A percentile compares a stretch with the other conserved stretches of the same genome.
Conservation (phyloP, 176 grass and related monocot genomes). For the Themeda triandra region DNA sequence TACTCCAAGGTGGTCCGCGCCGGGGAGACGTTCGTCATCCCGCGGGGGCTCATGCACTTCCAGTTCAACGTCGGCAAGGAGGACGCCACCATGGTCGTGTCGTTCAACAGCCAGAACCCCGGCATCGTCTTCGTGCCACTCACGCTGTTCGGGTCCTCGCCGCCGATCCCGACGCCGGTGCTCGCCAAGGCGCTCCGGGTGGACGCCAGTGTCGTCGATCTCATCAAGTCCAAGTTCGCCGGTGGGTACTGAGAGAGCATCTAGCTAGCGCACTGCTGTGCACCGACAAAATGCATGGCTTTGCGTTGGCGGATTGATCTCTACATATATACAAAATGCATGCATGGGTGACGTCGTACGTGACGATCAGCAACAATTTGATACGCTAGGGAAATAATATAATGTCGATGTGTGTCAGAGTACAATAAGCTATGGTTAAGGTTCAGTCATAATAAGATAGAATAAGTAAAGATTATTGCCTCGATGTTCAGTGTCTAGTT, state of each 20-base stretch:
- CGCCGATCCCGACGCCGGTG: slow-evolving; percentile 48
- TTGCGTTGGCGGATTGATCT: background rate
- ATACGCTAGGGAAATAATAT: background rate
- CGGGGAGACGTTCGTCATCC: slow-evolving; percentile 60
- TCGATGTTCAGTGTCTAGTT: background rate
- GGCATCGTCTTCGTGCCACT: slow-evolving; percentile 43
- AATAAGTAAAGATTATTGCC: background rate
- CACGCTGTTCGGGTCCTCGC: slow-evolving; percentile 52
- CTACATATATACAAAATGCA: background rate
- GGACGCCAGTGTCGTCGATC: slow-evolving; percentile 31
- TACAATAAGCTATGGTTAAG: background rate
- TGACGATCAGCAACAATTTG: background rate
- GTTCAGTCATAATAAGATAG: background rate
- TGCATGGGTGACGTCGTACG: background rate
- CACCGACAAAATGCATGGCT: background rate
- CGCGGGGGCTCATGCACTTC: slow-evolving; percentile 63
- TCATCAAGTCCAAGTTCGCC: slow-evolving; percentile 60
- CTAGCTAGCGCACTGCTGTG: background rate
- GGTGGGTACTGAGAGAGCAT: background rate
- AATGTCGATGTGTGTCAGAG: too few relatives aligned
- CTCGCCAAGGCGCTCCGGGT: slow-evolving; percentile 51
- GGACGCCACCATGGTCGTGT: slow-evolving; percentile 37
- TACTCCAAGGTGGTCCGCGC: slow-evolving; percentile 47
- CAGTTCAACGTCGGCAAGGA: slow-evolving; percentile 55
- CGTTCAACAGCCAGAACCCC: slow-evolving; percentile 63